Evolutionary conservation across 768 basidiomycete genomes (phyloP).

Genomic region (Lactifluus hygrophoroides): DNA sequence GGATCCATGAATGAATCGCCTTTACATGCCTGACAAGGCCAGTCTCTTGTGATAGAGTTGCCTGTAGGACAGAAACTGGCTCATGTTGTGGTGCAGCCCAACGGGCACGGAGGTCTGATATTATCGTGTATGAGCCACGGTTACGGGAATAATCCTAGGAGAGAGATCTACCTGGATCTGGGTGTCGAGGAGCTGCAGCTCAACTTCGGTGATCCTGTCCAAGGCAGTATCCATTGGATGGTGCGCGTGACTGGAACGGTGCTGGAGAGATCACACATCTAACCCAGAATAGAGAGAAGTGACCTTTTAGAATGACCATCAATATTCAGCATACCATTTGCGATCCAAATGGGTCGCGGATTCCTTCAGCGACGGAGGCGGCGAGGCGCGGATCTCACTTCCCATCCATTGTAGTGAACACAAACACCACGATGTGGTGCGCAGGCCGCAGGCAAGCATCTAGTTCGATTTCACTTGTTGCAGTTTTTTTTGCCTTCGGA

Average conservation of each 20-base stretch:
- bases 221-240: background rate
- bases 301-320: background rate
- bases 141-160: background rate
- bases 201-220: constrained; percentile 7
- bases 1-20: constrained; percentile 9
- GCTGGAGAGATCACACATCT: constrained; percentile 5
- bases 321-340: background rate
- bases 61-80: background rate
- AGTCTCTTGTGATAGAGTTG: constrained; percentile 4
- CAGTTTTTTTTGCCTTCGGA: background rate
- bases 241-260: background rate
- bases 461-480: constrained; percentile 8
- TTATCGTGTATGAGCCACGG: background rate
- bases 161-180: constrained; percentile 2
- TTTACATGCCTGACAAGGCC: constrained; percentile 5
- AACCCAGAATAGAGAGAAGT: constrained; percentile 3
- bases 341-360: background rate
- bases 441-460: constrained; percentile 1
- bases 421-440: constrained; percentile 2
- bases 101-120: constrained; percentile 5
- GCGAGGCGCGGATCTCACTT: no score
- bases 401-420: no score
- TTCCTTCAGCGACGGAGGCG: constrained; percentile 2
- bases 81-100: constrained; percentile 7
- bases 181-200: constrained; percentile 7